These are phyloP conservation scores for Babjeviella inositovora DNA, from an alignment of 805 yeast species.

Conservation along the genomic window DNA sequence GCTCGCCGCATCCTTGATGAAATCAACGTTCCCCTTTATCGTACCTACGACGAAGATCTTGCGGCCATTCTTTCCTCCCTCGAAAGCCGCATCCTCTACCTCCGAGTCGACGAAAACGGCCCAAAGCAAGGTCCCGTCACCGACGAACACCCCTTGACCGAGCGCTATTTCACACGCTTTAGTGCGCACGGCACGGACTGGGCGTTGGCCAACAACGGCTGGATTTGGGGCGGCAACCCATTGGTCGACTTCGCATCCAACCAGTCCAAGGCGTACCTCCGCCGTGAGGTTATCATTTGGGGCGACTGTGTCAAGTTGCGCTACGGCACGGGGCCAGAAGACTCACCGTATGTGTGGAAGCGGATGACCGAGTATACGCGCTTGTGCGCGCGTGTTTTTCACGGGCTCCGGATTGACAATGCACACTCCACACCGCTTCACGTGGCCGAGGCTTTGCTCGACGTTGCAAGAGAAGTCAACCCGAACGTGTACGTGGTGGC, in stretches of 20 bases:
- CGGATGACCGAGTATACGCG: slow-evolving; percentile 71
- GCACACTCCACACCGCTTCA: slow-evolving; percentile 94
- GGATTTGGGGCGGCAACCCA: slow-evolving; percentile 98
- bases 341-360: slow-evolving; percentile 82
- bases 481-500: slow-evolving; percentile 89
- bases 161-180: slow-evolving; percentile 78
- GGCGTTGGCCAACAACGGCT: slow-evolving; percentile 87
- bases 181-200: slow-evolving; percentile 34
- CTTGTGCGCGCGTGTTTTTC: slow-evolving; percentile 55
- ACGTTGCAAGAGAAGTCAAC: slow-evolving; percentile 71
- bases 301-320: slow-evolving; percentile 92
- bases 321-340: slow-evolving; percentile 63
- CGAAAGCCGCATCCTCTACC: slow-evolving; percentile 58
- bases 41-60: slow-evolving; percentile 60
- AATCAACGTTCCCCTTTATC: slow-evolving; percentile 59
- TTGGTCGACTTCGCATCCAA: slow-evolving; percentile 82
- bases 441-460: slow-evolving; percentile 81
- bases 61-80: slow-evolving; percentile 51
- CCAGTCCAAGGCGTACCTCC: slow-evolving; percentile 62
- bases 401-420: slow-evolving; percentile 87
- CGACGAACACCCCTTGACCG: slow-evolving; percentile 47
- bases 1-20: slow-evolving; percentile 53
- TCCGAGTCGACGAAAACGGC: slow-evolving; percentile 68
- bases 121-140: slow-evolving; percentile 63
- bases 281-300: slow-evolving; percentile 94